Conservation (phyloP, 2,329 filamentous ascomycete species). For the Fusarium albosuccineum region DNA sequence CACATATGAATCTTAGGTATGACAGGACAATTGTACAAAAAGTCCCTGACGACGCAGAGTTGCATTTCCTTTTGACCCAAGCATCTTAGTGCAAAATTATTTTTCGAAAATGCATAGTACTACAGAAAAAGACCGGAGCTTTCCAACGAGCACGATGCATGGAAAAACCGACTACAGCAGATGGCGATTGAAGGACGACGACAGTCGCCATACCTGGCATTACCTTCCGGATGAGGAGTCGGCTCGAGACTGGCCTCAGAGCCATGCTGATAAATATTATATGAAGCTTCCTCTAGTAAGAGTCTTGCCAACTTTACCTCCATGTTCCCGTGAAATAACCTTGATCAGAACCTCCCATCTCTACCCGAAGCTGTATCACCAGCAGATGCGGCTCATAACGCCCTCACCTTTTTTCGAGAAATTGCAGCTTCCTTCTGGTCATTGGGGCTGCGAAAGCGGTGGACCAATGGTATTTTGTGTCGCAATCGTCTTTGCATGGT, state of each 20-base stretch:
- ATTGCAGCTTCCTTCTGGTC: slow-evolving; percentile 86
- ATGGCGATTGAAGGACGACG: slow-evolving; percentile 87
- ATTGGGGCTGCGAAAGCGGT: slow-evolving; percentile 97
- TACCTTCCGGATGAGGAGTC: slow-evolving; percentile 83
- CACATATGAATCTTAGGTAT: not conserved
- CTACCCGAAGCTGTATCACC: slow-evolving; percentile 78
- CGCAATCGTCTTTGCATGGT: slow-evolving; percentile 85
- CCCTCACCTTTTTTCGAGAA: slow-evolving; percentile 86
- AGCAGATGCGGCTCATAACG: slow-evolving; percentile 83
- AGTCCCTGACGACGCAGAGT: too few species aligned
- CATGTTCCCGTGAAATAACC: not conserved
- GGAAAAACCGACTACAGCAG: slow-evolving; percentile 47
- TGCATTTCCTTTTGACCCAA: too few species aligned
- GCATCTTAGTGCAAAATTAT: too few species aligned
- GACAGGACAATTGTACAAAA: too few species aligned
- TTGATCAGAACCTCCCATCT: slow-evolving; percentile 74
- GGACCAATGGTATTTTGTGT: slow-evolving; percentile 95
- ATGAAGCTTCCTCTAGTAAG: slow-evolving; percentile 81
- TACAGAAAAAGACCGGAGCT: not conserved
- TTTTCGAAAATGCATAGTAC: not conserved
- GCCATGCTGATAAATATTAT: slow-evolving; percentile 87
- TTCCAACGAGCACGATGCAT: not conserved
- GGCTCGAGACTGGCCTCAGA: slow-evolving; percentile 83
- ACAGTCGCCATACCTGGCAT: slow-evolving; percentile 91
- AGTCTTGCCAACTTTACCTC: not conserved